Evolutionary conservation across 2,329 filamentous ascomycete genomes (phyloP), one percentile per base, ranked within the genome.

Genomic region (Helminthosporium solani): DNA sequence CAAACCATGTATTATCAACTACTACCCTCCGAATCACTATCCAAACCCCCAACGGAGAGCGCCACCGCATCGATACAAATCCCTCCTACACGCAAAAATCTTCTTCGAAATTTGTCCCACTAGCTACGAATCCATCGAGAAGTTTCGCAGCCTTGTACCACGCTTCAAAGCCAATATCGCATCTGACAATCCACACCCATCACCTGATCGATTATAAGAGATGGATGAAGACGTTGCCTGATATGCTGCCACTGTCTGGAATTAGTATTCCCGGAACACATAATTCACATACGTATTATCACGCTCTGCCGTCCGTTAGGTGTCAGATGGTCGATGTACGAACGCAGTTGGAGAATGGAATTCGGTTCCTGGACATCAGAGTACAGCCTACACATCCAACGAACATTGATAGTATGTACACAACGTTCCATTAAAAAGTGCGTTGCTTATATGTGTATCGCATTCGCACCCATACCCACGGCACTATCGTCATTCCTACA

Each of bases 211-310:
- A 79, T 33, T 75, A 97, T 50, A 84, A 86, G 71, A 88, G 84
- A 51, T 90, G 94, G 94, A 97, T 97, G 91, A 72, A 77, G 46
- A 78, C 84, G 50, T 78, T 97, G 33, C 76, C 79, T 49, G 82
- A 91, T 61, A 78, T 83, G 16, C 86, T 83, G 41, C 84, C 89
- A 1, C 76, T 97, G 3, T 87, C 88, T 1, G 80, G 86, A 2
- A 82, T 99, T 40, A 94, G 87, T 40, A 94, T 97, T 52, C 94
- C 94, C 0, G 94, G 94, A 53, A 96, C 94, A 0, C 94, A 99
- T 76, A 97, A 99, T 73, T 89, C 88, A 15, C 89, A 94, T 6
- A 95, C 91, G 8, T 86, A 82, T 73, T 80, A 95, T 75, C 80
- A 82, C 39, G 91, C 94, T 11, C 80, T 96, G 4, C 94, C 94